These are phyloP conservation scores for Discostella stelligeroides DNA, from an alignment of 108 stramenopile genomes.

Conservation along the genomic window DNA sequence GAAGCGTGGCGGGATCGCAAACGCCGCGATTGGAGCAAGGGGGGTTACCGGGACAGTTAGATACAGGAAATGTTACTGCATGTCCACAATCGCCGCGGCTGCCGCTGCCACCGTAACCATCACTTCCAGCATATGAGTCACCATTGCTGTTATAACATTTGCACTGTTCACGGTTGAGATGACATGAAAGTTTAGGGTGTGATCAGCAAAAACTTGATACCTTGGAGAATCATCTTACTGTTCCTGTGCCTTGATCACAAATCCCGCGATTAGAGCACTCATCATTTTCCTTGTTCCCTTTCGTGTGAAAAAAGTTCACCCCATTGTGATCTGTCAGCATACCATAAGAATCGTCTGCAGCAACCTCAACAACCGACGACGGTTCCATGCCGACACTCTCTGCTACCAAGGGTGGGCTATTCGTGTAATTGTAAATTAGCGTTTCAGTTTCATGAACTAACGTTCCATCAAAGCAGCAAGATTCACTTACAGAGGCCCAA, in stretches of 20 bases:
- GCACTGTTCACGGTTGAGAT: constrained; percentile 20
- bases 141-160: constrained; percentile 50
- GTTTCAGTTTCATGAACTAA: neutral
- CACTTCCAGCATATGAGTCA: constrained; percentile 61
- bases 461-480: neutral
- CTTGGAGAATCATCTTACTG: too few species aligned
- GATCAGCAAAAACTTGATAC: too few species aligned
- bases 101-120: constrained; percentile 63
- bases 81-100: constrained; percentile 68
- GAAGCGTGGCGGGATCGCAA: constrained; percentile 55
- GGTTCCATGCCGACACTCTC: constrained; percentile 37
- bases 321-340: constrained; percentile 43
- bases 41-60: constrained; percentile 41
- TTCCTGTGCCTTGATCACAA: constrained; percentile 56
- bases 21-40: constrained; percentile 57
- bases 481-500: constrained; percentile 48
- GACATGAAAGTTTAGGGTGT: too few species aligned
- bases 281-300: constrained; percentile 70
- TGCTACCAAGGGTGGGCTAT: constrained; percentile 45
- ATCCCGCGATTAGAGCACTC: constrained; percentile 69
- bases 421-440: neutral
- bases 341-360: constrained; percentile 34
- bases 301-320: constrained; percentile 22
- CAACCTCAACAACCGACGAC: constrained; percentile 37
- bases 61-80: constrained; percentile 23